These are phyloP conservation scores for Rhododendron vialii DNA, from an alignment of 148 eudicot genomes.

Conservation along the genomic window DNA sequence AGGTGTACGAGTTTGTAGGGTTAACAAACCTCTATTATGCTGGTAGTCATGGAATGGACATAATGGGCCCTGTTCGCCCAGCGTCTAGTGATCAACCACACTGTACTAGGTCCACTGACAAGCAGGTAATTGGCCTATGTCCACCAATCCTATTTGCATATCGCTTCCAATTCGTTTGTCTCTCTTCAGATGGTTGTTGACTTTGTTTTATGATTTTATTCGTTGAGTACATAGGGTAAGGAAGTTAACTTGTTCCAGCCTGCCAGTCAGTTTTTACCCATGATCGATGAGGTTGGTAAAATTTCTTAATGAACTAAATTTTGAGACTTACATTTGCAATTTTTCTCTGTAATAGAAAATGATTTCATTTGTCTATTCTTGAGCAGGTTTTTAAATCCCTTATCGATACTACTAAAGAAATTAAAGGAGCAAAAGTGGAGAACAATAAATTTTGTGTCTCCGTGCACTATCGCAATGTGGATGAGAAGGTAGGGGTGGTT, in stretches of 20 bases:
- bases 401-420: conserved; percentile 58
- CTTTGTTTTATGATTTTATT: conserved; percentile 9
- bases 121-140: conserved; percentile 50
- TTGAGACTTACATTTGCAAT: background rate
- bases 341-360: background rate
- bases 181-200: background rate
- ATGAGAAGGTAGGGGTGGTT: conserved; percentile 61
- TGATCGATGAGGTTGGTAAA: conserved; percentile 77
- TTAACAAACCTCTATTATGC: conserved; percentile 89
- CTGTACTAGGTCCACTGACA: conserved; percentile 61
- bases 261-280: conserved; percentile 80
- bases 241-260: conserved; percentile 90
- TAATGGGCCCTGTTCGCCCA: conserved; percentile 68
- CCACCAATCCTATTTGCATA: conserved; percentile 1
- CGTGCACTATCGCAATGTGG: conserved; percentile 93
- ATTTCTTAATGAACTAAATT: background rate
- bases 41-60: conserved; percentile 99
- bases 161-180: background rate
- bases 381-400: conserved; percentile 71
- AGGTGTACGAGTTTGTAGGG: conserved; percentile 91
- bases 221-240: conserved; percentile 51
- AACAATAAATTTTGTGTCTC: conserved; percentile 93
- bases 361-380: background rate
- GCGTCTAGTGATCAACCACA: conserved; percentile 46
- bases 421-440: conserved; percentile 75